Evolutionary conservation across 2,329 filamentous ascomycete genomes (phyloP).

Genomic region (Scytalidium lignicola): DNA sequence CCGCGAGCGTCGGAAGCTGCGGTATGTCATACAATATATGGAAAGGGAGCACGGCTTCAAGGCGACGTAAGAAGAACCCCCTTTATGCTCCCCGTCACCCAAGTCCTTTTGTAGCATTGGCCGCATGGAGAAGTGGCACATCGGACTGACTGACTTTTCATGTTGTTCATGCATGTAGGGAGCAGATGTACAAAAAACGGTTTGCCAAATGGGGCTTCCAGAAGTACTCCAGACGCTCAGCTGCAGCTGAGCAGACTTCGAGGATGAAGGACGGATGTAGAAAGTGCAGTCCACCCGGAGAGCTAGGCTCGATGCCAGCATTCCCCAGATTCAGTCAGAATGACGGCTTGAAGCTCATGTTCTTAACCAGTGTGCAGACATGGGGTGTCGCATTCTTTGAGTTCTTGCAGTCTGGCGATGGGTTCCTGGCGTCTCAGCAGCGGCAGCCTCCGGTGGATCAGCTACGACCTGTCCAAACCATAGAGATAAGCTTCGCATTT

Average conservation of each 20-base stretch:
- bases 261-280: too few species aligned
- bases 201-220: constrained; percentile 20
- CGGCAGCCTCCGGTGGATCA: background rate
- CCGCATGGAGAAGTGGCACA: too few species aligned
- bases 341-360: too few species aligned
- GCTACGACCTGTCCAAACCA: constrained; percentile 1
- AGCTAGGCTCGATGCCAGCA: background rate
- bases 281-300: background rate
- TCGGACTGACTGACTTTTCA: too few species aligned
- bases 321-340: too few species aligned
- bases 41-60: constrained; percentile 14
- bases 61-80: constrained; percentile 16
- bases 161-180: constrained; percentile 3
- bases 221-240: constrained; percentile 10
- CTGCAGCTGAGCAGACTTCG: background rate
- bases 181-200: constrained; percentile 23
- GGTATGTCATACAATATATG: constrained; percentile 15
- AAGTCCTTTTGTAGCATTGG: background rate
- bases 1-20: constrained; percentile 16
- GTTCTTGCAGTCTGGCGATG: background rate
- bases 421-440: background rate
- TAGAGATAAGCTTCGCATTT: constrained; percentile 13
- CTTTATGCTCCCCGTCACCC: background rate
- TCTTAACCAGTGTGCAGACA: constrained; percentile 4
- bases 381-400: constrained; percentile 9